These are phyloP conservation scores for Brassica rapa DNA, from an alignment of 345 rosid species.

Conservation along the genomic window DNA sequence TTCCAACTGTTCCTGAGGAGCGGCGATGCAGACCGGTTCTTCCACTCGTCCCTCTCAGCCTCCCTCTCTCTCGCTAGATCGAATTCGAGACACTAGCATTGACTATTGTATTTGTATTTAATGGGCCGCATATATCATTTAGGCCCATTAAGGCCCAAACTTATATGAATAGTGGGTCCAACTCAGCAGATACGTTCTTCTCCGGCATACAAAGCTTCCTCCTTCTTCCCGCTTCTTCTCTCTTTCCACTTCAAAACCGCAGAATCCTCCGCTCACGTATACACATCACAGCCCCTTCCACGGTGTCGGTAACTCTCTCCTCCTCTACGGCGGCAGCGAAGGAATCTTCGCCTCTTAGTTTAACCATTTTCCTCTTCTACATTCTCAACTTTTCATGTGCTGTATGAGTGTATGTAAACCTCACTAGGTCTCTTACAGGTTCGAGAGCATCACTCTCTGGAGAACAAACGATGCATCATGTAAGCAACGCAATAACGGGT, in stretches of 20 bases:
- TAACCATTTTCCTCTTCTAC: not conserved
- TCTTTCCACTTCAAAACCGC: constrained; percentile 27
- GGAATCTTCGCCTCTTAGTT: constrained; percentile 57
- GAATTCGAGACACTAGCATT: constrained; percentile 24
- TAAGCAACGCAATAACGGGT: constrained; percentile 49
- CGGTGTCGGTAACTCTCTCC: constrained; percentile 81
- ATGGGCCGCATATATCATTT: not conserved
- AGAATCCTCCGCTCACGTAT: constrained; percentile 68
- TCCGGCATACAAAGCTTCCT: no score
- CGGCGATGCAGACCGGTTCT: constrained; percentile 30
- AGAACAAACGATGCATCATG: constrained; percentile 46
- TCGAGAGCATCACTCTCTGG: constrained; percentile 76
- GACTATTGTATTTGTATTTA: constrained; percentile 20
- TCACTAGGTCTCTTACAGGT: constrained; percentile 43
- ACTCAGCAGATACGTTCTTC: not conserved
- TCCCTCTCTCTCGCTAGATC: constrained; percentile 19
- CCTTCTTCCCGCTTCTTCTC: constrained; percentile 28
- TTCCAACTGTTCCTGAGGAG: constrained; percentile 12
- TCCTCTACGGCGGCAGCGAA: constrained; percentile 92
- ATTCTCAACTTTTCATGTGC: not conserved
- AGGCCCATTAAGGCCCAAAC: constrained; percentile 13
- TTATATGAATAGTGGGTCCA: constrained; percentile 12
- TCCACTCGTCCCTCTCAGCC: constrained; percentile 22
- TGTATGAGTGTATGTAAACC: not conserved
- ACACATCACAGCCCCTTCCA: constrained; percentile 57